Evolutionary conservation across 2,329 filamentous ascomycete species (phyloP).

Genomic region (Xylaria polymorpha): DNA sequence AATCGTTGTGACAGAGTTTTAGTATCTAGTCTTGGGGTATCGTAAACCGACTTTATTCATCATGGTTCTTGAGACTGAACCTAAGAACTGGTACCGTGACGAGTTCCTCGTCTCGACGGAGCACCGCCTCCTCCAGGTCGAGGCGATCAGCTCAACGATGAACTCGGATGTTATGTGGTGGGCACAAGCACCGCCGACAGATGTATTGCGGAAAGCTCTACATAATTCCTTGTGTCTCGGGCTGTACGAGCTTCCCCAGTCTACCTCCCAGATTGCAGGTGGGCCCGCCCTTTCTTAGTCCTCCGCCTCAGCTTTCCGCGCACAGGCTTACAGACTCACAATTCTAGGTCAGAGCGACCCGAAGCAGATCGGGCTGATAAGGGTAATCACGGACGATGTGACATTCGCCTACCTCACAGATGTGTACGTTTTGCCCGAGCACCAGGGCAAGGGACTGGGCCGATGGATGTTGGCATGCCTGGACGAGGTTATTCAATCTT

Average conservation of each 20-base stretch:
- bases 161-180: conserved; percentile 70
- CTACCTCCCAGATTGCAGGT: conserved; percentile 51
- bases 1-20: not conserved
- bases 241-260: conserved; percentile 59
- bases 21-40: not conserved
- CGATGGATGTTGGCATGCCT: conserved; percentile 66
- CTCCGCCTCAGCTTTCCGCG: not conserved
- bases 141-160: conserved; percentile 67
- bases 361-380: conserved; percentile 64
- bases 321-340: conserved; percentile 23
- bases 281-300: conserved; percentile 9
- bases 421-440: conserved; percentile 63
- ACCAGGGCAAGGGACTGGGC: conserved; percentile 64
- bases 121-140: conserved; percentile 63
- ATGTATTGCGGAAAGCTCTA: conserved; percentile 62
- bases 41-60: not conserved
- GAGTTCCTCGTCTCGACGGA: conserved; percentile 72
- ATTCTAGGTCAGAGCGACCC: conserved; percentile 40
- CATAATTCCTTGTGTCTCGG: conserved; percentile 70
- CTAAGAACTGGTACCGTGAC: conserved; percentile 61
- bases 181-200: conserved; percentile 63
- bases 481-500: conserved; percentile 58
- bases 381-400: conserved; percentile 76
- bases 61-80: conserved; percentile 45
- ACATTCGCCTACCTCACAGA: conserved; percentile 75